Evolutionary conservation across 1,284 basidiomycete species (phyloP).

Genomic region (Cerioporus squamosus): DNA sequence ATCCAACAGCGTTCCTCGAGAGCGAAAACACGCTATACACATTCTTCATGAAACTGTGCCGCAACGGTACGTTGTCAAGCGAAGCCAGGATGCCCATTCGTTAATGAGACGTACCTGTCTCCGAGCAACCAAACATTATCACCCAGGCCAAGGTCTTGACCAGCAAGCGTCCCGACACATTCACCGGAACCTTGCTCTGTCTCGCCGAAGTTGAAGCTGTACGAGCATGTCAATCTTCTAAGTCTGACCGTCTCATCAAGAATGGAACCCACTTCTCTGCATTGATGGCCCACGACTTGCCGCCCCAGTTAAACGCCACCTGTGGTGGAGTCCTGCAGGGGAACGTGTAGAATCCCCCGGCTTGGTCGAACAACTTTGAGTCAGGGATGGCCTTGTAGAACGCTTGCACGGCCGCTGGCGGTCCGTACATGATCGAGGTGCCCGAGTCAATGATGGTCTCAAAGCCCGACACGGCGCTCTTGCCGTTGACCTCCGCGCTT

Average conservation of each 20-base stretch:
- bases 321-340: constrained; percentile 42
- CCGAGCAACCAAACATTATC: constrained; percentile 32
- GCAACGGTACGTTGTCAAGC: neutral
- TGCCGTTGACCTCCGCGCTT: constrained; percentile 34
- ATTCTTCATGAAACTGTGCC: constrained; percentile 30
- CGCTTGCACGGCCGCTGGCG: constrained; percentile 41
- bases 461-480: constrained; percentile 25
- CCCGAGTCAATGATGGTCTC: constrained; percentile 42
- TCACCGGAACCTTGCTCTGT: constrained; percentile 14
- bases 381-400: constrained; percentile 51
- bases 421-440: constrained; percentile 55
- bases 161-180: constrained; percentile 33
- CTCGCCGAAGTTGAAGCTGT: constrained; percentile 35
- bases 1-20: constrained; percentile 26
- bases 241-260: too few species aligned
- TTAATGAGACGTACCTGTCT: constrained; percentile 20
- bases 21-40: constrained; percentile 31
- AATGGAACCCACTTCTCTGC: constrained; percentile 15
- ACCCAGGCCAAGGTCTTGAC: constrained; percentile 26
- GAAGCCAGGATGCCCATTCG: too few species aligned
- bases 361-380: constrained; percentile 26
- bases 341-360: constrained; percentile 40
- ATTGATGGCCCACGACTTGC: constrained; percentile 41
- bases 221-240: neutral
- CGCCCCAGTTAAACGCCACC: constrained; percentile 45